Evolutionary conservation across 345 rosid species (phyloP).

Genomic region (Clarkia xantiana): DNA sequence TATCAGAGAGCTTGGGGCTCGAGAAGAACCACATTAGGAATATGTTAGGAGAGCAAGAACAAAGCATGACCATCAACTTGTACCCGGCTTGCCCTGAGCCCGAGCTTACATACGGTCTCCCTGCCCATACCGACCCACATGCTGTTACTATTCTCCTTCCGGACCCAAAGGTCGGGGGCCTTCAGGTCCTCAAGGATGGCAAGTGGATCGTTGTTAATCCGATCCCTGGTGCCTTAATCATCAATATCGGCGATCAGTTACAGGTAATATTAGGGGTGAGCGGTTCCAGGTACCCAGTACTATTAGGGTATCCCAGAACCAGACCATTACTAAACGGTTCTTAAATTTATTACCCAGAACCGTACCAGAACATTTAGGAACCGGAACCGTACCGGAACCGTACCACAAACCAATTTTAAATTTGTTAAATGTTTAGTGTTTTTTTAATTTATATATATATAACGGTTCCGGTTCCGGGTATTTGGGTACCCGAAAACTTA

Average conservation of each 20-base stretch:
- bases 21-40: constrained; percentile 36
- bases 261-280: no score
- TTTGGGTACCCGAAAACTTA: no score
- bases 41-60: constrained; percentile 72
- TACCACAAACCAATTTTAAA: no score
- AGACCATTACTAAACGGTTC: no score
- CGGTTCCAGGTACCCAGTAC: no score
- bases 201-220: constrained; percentile 79
- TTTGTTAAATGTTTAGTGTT: no score
- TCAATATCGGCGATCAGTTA: constrained; percentile 81
- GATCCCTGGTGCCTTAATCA: constrained; percentile 57
- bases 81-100: constrained; percentile 93
- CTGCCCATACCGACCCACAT: constrained; percentile 86
- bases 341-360: no score
- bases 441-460: no score
- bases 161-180: constrained; percentile 53
- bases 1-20: constrained; percentile 80
- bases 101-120: constrained; percentile 80
- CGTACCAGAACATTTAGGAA: no score
- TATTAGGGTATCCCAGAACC: no score
- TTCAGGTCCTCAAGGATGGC: constrained; percentile 65
- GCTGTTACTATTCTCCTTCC: constrained; percentile 76
- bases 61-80: constrained; percentile 86
- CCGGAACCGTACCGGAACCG: no score
- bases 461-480: no score